A percentile compares a stretch with the other conserved stretches of the same genome.
These are phyloP conservation scores for Glycine latifolia DNA, from an alignment of 306 rosid species.

Conservation along the genomic window DNA sequence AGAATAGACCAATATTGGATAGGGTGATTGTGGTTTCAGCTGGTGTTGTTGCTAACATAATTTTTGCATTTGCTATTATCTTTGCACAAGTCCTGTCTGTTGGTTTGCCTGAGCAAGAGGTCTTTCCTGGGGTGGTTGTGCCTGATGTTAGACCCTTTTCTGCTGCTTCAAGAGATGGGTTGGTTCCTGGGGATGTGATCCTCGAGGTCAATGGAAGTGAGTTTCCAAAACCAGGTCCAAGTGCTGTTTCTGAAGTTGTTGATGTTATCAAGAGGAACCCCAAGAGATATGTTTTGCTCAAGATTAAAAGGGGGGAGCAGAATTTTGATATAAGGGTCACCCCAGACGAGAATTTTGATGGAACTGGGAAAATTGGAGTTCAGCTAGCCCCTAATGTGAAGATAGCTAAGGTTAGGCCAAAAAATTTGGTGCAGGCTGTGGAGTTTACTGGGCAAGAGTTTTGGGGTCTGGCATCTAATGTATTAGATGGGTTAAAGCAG, in stretches of 20 bases:
- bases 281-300: constrained; percentile 72
- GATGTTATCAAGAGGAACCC: constrained; percentile 76
- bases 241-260: constrained; percentile 77
- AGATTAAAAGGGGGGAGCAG: constrained; percentile 74
- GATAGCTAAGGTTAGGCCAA: constrained; percentile 68
- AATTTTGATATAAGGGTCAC: constrained; percentile 74
- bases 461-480: constrained; percentile 74
- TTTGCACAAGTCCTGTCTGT: constrained; percentile 85
- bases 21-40: constrained; percentile 91
- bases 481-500: constrained; percentile 80
- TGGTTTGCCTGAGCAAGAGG: constrained; percentile 94
- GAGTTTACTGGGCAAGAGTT: constrained; percentile 74
- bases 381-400: constrained; percentile 86
- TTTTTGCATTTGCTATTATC: constrained; percentile 83
- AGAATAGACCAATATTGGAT: constrained; percentile 94
- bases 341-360: constrained; percentile 88
- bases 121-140: constrained; percentile 87
- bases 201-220: constrained; percentile 75
- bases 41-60: constrained; percentile 91
- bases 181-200: constrained; percentile 87
- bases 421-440: constrained; percentile 63
- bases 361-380: constrained; percentile 97
- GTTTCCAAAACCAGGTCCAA: constrained; percentile 73
- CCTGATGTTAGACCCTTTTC: constrained; percentile 87
- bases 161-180: constrained; percentile 91